Conservation (phyloP, 2,329 filamentous ascomycete species). For the Ilyonectria sp. region DNA sequence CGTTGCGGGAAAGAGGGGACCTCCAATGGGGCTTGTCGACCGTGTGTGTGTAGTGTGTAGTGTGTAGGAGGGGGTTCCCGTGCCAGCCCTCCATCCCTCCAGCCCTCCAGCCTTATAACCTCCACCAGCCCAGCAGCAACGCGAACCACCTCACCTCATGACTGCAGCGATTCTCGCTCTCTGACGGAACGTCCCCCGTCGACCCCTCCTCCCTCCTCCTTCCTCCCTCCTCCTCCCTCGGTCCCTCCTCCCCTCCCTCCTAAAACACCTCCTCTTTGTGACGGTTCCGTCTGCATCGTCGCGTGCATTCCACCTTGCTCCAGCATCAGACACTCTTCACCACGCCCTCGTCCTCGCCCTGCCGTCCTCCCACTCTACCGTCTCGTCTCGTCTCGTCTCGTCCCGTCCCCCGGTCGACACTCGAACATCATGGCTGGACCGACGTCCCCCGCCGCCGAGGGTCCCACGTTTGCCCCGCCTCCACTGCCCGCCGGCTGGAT, state of each 20-base stretch:
- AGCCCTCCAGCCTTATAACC: slow-evolving; percentile 28
- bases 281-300: slow-evolving; percentile 25
- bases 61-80: slow-evolving; percentile 6
- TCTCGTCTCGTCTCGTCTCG: slow-evolving; percentile 10
- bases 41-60: not conserved
- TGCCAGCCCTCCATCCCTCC: slow-evolving; percentile 13
- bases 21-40: not conserved
- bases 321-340: slow-evolving; percentile 3
- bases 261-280: slow-evolving; percentile 12
- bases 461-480: slow-evolving; percentile 73
- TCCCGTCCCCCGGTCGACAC: slow-evolving; percentile 31
- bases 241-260: slow-evolving; percentile 2
- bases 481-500: slow-evolving; percentile 77
- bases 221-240: slow-evolving; percentile 18
- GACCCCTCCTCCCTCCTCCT: slow-evolving; percentile 23
- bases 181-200: slow-evolving; percentile 45
- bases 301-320: slow-evolving; percentile 25
- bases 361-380: slow-evolving; percentile 6
- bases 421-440: slow-evolving; percentile 67
- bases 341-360: slow-evolving; percentile 10
- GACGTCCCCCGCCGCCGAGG: slow-evolving; percentile 71
- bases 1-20: not conserved
- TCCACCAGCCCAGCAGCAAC: slow-evolving; percentile 32
- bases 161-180: slow-evolving; percentile 45
- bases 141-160: slow-evolving; percentile 42